Conservation (phyloP, 2,329 filamentous ascomycete species). For the Penicillium sp. region DNA sequence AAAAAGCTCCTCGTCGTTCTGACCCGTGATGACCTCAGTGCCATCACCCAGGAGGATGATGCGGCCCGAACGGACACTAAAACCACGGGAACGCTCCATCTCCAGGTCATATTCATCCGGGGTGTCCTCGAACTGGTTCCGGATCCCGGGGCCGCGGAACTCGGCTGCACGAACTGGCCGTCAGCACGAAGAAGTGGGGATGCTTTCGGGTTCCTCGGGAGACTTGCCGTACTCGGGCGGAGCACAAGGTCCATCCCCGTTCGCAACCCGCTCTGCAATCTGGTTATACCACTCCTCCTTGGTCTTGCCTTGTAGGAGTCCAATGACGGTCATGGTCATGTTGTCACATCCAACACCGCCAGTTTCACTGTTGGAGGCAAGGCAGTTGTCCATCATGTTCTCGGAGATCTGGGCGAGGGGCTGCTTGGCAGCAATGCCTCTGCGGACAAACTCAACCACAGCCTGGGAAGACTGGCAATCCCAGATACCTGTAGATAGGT, state of each 20-base stretch:
- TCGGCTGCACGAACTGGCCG: slow-evolving; percentile 62
- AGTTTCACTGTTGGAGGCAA: slow-evolving; percentile 96
- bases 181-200: slow-evolving; percentile 43
- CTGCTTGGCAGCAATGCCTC: slow-evolving; percentile 95
- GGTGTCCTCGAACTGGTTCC: slow-evolving; percentile 80
- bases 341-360: slow-evolving; percentile 98
- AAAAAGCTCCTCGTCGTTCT: slow-evolving; percentile 90
- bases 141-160: slow-evolving; percentile 78
- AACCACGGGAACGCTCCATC: slow-evolving; percentile 60
- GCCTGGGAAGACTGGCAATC: slow-evolving; percentile 98
- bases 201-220: slow-evolving; percentile 45
- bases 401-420: slow-evolving; percentile 93
- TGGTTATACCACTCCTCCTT: slow-evolving; percentile 99
- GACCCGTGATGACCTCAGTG: slow-evolving; percentile 85
- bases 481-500: slow-evolving; percentile 78
- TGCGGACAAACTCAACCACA: slow-evolving; percentile 92
- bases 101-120: slow-evolving; percentile 57
- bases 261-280: slow-evolving; percentile 88
- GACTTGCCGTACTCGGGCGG: slow-evolving; percentile 98
- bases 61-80: slow-evolving; percentile 72
- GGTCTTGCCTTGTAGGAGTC: slow-evolving; percentile 82
- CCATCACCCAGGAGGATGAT: slow-evolving; percentile 96
- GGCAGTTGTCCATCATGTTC: slow-evolving; percentile 99
- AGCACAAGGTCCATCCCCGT: slow-evolving; percentile 95
- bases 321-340: slow-evolving; percentile 96